Evolutionary conservation across 2,329 filamentous ascomycete genomes (phyloP), one percentile per base, ranked within the genome.

Genomic region (Epicoccum sorghinum): DNA sequence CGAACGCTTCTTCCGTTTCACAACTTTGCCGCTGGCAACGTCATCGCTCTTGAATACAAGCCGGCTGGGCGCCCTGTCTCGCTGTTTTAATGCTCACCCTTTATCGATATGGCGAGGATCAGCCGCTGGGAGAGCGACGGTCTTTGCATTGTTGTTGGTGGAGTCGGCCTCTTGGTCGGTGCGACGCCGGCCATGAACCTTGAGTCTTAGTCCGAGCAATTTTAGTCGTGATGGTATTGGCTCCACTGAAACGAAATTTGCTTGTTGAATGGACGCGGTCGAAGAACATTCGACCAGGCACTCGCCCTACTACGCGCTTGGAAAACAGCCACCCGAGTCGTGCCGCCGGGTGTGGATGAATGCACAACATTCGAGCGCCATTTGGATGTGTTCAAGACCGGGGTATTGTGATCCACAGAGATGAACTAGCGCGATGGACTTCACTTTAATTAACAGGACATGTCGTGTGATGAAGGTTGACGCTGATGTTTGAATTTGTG

Each of bases 61-160:
- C 56, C 52, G 50, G 18, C 18, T 41, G 46, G 47, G 41, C 37
- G 36, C 18, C 41, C 41, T 38, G 40, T 54, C 46, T 55, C 46
- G 52, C 52, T 49, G 52, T 46, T 41, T 49, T 55, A 48, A 49
- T 44, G 38, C 45, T 40, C 36, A 24, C 24, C n/a, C 25, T 42
- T 41, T 56, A 59, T 59, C 56, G 56, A 59, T 59, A 57, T 52
- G 49, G 48, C 54, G 53, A 57, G 45, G 51, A 54, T 61, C 52
- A 30, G 38, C 55, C 23, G 45, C 48, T 50, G 35, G 43, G 38
- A 51, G 36, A 49, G 42, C 44, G 18, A 30, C 38, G 44, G 36
- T 22, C 25, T 50, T 23, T 55, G 45, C 49, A 37, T 56, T 24
- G 43, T 46, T 52, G 50, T 49, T 55, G 45, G 41, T 38, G 52